phyloP scores from a whole-genome alignment of 2,329 filamentous ascomycete genomes.

The Ilyonectria destructans region DNA sequence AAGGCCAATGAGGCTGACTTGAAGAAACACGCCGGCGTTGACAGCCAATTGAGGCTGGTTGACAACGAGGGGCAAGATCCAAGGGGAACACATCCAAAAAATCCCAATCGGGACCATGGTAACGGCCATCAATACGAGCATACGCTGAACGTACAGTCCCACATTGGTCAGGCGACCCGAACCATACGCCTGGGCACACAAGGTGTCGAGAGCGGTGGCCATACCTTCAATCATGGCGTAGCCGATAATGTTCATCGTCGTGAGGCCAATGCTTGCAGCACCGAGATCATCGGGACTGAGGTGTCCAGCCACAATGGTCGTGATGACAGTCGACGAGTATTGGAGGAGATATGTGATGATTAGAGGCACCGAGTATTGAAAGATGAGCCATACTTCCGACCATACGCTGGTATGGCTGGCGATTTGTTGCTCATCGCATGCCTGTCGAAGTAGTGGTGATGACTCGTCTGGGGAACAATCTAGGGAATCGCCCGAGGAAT shows the following conservation, averaged over 20 bases:
- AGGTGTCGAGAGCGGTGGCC: conserved; percentile 48
- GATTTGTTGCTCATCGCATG: neutral
- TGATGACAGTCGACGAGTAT: conserved; percentile 67
- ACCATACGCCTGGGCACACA: conserved; percentile 48
- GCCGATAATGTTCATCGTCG: conserved; percentile 70
- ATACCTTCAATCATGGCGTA: conserved; percentile 58
- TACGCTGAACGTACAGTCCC: conserved; percentile 68
- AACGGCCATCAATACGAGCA: conserved; percentile 66
- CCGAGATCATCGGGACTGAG: conserved; percentile 69
- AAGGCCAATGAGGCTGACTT: conserved; percentile 64
- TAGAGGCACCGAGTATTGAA: conserved; percentile 60
- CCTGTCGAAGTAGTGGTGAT: neutral
- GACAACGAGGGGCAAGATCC: conserved; percentile 62
- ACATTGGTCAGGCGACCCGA: conserved; percentile 64
- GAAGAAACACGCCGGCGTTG: conserved; percentile 66
- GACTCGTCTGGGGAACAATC: neutral
- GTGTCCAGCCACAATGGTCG: conserved; percentile 68
- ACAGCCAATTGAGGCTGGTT: conserved; percentile 65
- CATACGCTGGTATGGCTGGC: conserved; percentile 20
- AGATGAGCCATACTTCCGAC: conserved; percentile 41
- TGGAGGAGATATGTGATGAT: conserved; percentile 69
- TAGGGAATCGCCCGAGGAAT: neutral
- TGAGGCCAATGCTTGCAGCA: conserved; percentile 67
- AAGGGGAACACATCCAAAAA: conserved; percentile 66
- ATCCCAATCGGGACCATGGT: conserved; percentile 64